Evolutionary conservation across 2,329 filamentous ascomycete species (phyloP).

Genomic region (Aspergillus aculeatinus): DNA sequence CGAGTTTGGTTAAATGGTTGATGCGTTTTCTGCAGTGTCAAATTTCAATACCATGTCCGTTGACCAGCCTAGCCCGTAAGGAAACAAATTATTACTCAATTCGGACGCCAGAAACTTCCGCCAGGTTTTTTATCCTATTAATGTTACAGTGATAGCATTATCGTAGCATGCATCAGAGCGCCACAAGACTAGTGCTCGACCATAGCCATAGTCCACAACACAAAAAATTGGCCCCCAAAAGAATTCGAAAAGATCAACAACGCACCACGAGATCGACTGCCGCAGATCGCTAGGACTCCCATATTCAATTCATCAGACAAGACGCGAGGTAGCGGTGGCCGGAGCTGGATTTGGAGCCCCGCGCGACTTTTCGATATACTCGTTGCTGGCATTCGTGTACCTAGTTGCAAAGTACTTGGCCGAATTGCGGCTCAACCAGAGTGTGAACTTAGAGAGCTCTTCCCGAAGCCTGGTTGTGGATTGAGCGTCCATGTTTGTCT

Average conservation of each 20-base stretch:
- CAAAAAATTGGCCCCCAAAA: background rate
- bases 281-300: background rate
- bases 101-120: conserved; percentile 1
- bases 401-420: conserved; percentile 67
- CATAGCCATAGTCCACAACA: background rate
- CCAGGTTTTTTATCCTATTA: conserved; percentile 11
- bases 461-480: conserved; percentile 85
- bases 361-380: conserved; percentile 39
- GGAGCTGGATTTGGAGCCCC: conserved; percentile 30
- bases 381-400: conserved; percentile 44
- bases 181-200: background rate
- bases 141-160: conserved; percentile 18
- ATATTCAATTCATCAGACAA: conserved; percentile 18
- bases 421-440: conserved; percentile 78
- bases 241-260: background rate
- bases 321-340: conserved; percentile 34
- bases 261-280: background rate
- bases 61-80: no score
- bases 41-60: background rate
- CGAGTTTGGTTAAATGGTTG: background rate
- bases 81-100: background rate
- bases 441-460: conserved; percentile 80
- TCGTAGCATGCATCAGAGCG: conserved; percentile 11
- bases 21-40: background rate
- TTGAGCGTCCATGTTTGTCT: conserved; percentile 97